Percentiles rank a stretch among this genome's conserved stretches.
phyloP scores from a whole-genome alignment of 805 yeast species.

The Pichia gijzeniarum region DNA sequence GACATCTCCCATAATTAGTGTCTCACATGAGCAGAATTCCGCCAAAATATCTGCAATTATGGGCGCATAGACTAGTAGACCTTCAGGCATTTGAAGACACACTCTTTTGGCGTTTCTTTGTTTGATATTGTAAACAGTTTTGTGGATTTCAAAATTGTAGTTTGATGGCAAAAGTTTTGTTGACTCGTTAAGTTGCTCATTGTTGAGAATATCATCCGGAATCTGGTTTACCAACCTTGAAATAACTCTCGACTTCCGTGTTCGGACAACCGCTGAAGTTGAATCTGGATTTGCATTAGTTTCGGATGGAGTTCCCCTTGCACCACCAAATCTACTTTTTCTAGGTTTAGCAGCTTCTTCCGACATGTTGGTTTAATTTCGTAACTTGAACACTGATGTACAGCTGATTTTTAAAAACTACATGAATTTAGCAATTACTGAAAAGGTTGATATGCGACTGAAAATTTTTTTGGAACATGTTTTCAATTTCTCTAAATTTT shows the following conservation, averaged over 20 bases:
- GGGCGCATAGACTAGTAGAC: constrained; percentile 79
- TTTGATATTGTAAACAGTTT: constrained; percentile 87
- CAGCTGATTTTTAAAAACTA: not conserved
- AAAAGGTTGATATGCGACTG: not conserved
- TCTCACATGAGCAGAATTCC: constrained; percentile 83
- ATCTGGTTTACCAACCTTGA: constrained; percentile 76
- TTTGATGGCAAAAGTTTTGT: constrained; percentile 77
- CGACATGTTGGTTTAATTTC: constrained; percentile 4
- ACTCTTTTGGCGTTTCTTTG: constrained; percentile 73
- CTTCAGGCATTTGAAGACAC: constrained; percentile 97
- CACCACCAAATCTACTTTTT: constrained; percentile 27
- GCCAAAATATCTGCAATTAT: constrained; percentile 88
- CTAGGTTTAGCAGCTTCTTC: constrained; percentile 12
- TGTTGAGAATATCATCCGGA: constrained; percentile 77
- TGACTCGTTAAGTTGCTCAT: constrained; percentile 78
- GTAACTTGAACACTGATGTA: no score
- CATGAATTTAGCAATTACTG: not conserved
- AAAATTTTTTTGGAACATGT: constrained; percentile 4
- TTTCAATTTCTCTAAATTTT: no score
- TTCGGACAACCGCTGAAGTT: constrained; percentile 11
- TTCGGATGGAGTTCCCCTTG: constrained; percentile 8
- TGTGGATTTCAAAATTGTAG: constrained; percentile 93
- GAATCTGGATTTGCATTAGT: not conserved
- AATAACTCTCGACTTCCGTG: constrained; percentile 31
- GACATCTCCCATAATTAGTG: constrained; percentile 96